A percentile compares a stretch with the other conserved stretches of the same genome.
Conservation (phyloP, 495 filamentous ascomycete genomes). For the Chaetomium tenue region DNA sequence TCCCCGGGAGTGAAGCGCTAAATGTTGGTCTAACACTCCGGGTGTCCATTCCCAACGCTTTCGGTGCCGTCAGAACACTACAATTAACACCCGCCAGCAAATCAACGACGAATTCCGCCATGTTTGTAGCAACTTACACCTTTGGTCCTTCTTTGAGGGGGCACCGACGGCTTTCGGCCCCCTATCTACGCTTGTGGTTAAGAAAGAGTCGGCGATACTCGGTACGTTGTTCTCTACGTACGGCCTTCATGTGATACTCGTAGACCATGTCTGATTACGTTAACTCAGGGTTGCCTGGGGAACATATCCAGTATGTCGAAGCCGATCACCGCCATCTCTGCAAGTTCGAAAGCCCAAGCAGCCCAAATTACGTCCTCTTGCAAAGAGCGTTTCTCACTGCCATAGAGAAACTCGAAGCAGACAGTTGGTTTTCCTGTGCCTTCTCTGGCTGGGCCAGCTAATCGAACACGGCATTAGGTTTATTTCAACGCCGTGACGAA, state of each 20-base stretch:
- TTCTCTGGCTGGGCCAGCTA: no score
- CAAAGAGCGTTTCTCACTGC: slow-evolving; percentile 23
- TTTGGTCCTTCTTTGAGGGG: slow-evolving; percentile 52
- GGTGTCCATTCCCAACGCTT: no score
- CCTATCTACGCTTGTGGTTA: slow-evolving; percentile 42
- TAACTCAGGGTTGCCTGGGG: slow-evolving; percentile 38
- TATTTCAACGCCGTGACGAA: background rate
- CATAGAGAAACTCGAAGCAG: slow-evolving; percentile 23
- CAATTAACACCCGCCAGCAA: background rate
- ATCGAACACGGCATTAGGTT: background rate
- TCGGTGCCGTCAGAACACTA: no score
- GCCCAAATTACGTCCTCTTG: slow-evolving; percentile 29
- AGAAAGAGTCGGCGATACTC: slow-evolving; percentile 43
- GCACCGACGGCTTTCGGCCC: slow-evolving; percentile 35
- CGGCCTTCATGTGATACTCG: no score
- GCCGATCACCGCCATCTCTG: slow-evolving; percentile 44
- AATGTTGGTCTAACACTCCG: slow-evolving; percentile 9
- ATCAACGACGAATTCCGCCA: slow-evolving; percentile 52
- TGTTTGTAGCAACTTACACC: slow-evolving; percentile 28
- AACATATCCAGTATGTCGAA: slow-evolving; percentile 39
- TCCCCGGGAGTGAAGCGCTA: slow-evolving; percentile 26
- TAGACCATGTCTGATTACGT: no score
- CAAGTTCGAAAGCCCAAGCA: slow-evolving; percentile 27
- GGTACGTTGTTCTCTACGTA: slow-evolving; percentile 10
- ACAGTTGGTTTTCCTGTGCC: slow-evolving; percentile 5